Conservation (phyloP, 371 early-diverging fungal genomes). For the Mortierella sp. region DNA sequence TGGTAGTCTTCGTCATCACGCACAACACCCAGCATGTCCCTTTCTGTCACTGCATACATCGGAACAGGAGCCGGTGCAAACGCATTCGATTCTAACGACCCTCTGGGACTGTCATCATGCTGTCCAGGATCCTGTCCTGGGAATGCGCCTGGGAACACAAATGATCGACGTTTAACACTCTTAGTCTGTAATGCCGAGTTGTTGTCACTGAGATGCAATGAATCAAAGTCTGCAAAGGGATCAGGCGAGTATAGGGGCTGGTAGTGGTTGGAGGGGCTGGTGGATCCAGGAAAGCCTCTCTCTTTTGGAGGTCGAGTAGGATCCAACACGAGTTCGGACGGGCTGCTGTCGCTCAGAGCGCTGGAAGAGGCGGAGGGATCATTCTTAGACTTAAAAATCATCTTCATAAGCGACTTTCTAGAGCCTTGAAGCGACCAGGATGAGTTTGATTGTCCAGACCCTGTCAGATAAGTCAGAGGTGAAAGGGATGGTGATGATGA, state of each 20-base stretch:
- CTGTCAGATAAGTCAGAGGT: conserved; percentile 40
- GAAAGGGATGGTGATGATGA: conserved; percentile 40
- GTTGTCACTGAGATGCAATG: conserved; percentile 2
- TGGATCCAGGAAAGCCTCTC: conserved; percentile 1
- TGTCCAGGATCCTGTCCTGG: conserved; percentile 23
- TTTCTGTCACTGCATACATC: conserved; percentile 37
- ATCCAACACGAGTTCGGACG: background rate
- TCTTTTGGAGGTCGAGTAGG: background rate
- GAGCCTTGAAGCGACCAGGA: conserved; percentile 48
- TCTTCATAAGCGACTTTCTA: conserved; percentile 42
- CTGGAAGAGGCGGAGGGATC: conserved; percentile 7
- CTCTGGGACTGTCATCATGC: no score
- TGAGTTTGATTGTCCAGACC: conserved; percentile 27
- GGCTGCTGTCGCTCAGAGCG: background rate
- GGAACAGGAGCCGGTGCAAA: conserved; percentile 17
- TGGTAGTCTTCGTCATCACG: background rate
- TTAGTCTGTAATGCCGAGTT: conserved; percentile 16
- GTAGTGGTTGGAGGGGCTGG: conserved; percentile 17
- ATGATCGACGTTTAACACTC: conserved; percentile 36
- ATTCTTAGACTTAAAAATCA: conserved; percentile 45
- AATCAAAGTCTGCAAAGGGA: conserved; percentile 37
- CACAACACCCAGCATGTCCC: conserved; percentile 23
- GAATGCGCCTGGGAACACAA: conserved; percentile 36
- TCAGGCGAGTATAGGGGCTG: conserved; percentile 13
- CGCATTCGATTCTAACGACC: no score